A percentile compares a stretch with the other conserved stretches of the same genome.
phyloP scores from a whole-genome alignment of 202 grass and related monocot genomes.

The Carex arenaria region DNA sequence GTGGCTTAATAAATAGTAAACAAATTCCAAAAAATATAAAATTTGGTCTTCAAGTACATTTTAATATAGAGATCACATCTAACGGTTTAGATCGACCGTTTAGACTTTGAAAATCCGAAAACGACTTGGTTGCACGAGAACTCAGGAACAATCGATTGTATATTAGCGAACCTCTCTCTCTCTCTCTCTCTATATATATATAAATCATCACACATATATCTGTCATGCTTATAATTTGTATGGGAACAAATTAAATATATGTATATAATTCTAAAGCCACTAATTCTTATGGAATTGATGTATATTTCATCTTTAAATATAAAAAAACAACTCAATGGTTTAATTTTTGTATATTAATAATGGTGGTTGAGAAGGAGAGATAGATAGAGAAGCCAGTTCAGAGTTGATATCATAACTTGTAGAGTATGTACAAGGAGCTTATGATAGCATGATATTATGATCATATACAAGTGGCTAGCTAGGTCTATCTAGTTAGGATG shows the following conservation, averaged over 20 bases:
- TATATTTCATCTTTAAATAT: background rate
- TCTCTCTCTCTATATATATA: too few species aligned
- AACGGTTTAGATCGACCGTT: too few species aligned
- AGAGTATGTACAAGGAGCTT: background rate
- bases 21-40: too few species aligned
- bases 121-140: too few species aligned
- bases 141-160: too few species aligned
- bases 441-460: background rate
- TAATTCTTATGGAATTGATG: background rate
- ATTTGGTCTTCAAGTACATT: too few species aligned
- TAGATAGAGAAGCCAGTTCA: background rate
- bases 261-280: background rate
- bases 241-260: background rate
- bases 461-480: constrained; percentile 15
- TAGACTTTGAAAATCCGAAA: too few species aligned
- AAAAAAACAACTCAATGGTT: background rate
- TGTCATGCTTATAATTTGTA: background rate
- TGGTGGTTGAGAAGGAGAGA: background rate
- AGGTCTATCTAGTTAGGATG: background rate
- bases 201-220: too few species aligned
- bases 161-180: too few species aligned
- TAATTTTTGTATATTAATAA: background rate
- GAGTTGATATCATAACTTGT: background rate
- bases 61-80: too few species aligned
- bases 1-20: too few species aligned